These are phyloP conservation scores for Fragilariopsis cylindrus DNA, from an alignment of 108 stramenopile genomes.

Conservation along the genomic window DNA sequence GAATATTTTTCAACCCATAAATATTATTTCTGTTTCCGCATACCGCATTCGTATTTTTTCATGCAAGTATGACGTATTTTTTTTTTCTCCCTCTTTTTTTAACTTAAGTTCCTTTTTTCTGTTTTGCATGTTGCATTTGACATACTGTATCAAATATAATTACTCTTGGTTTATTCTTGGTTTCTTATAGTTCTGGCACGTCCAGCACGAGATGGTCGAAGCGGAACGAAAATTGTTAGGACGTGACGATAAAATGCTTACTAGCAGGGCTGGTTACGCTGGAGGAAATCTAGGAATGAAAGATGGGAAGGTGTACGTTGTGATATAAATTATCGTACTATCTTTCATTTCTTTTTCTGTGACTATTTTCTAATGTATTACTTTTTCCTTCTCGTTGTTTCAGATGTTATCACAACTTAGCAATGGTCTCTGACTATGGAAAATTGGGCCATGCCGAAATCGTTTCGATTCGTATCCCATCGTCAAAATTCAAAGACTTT, in stretches of 20 bases:
- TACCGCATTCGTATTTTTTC: too few relatives aligned
- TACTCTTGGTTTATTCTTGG: too few relatives aligned
- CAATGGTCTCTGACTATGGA: conserved; percentile 82
- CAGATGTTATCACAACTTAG: conserved; percentile 89
- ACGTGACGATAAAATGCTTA: conserved; percentile 58
- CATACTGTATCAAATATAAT: too few relatives aligned
- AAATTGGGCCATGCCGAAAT: conserved; percentile 89
- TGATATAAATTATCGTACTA: neutral
- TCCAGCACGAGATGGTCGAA: conserved; percentile 88
- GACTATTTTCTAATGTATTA: neutral
- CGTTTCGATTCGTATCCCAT: conserved; percentile 73
- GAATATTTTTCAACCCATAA: too few relatives aligned
- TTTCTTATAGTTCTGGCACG: conserved; percentile 49
- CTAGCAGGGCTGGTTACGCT: conserved; percentile 85
- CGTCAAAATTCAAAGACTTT: conserved; percentile 64
- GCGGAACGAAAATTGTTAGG: conserved; percentile 77
- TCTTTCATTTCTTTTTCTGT: neutral
- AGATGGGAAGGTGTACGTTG: conserved; percentile 27
- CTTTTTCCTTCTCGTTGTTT: conserved; percentile 16
- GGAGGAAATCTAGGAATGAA: conserved; percentile 58
- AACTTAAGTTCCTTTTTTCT: neutral
- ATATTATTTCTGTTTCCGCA: too few relatives aligned
- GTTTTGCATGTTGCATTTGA: too few relatives aligned
- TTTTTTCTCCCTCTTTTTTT: neutral
- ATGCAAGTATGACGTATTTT: too few relatives aligned